Evolutionary conservation across 1,284 basidiomycete genomes (phyloP).

Genomic region (Microbotryum intermedium): DNA sequence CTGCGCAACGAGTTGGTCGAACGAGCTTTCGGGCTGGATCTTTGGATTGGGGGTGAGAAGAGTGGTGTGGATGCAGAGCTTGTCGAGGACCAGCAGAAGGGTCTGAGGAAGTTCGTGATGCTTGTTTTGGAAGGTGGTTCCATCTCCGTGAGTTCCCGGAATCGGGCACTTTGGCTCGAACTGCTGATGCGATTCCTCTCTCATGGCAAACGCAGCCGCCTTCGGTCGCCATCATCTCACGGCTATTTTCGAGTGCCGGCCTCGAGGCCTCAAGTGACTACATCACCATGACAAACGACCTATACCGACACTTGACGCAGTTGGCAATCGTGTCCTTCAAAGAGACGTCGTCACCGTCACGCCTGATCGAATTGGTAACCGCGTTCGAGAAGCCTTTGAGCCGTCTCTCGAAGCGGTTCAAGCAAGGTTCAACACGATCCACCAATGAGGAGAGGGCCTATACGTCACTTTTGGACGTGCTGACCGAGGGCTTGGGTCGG

Average conservation of each 20-base stretch:
- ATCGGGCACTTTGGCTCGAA: background rate
- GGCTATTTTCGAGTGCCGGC: too few relatives aligned
- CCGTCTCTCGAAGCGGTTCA: slow-evolving; percentile 4
- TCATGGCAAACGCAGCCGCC: too few relatives aligned
- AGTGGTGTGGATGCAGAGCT: background rate
- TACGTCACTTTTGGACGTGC: slow-evolving; percentile 8
- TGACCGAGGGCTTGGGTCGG: background rate
- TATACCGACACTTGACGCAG: slow-evolving; percentile 11
- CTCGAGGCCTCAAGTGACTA: too few relatives aligned
- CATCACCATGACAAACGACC: background rate
- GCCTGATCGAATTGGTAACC: background rate
- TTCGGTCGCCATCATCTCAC: background rate
- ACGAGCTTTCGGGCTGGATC: slow-evolving; percentile 13
- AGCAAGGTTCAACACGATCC: background rate
- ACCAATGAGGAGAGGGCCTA: slow-evolving; percentile 11
- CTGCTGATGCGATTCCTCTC: background rate
- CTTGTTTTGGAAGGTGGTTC: background rate
- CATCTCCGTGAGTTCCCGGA: background rate
- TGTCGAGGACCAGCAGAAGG: background rate
- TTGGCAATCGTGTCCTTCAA: slow-evolving; percentile 7
- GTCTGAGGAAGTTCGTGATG: slow-evolving; percentile 9
- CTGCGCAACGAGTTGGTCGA: slow-evolving; percentile 6
- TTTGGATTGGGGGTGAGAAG: slow-evolving; percentile 8
- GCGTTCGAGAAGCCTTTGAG: slow-evolving; percentile 9
- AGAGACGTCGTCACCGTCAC: background rate